phyloP scores from a whole-genome alignment of 1,284 basidiomycete genomes.

The Kwoniella shivajii region DNA sequence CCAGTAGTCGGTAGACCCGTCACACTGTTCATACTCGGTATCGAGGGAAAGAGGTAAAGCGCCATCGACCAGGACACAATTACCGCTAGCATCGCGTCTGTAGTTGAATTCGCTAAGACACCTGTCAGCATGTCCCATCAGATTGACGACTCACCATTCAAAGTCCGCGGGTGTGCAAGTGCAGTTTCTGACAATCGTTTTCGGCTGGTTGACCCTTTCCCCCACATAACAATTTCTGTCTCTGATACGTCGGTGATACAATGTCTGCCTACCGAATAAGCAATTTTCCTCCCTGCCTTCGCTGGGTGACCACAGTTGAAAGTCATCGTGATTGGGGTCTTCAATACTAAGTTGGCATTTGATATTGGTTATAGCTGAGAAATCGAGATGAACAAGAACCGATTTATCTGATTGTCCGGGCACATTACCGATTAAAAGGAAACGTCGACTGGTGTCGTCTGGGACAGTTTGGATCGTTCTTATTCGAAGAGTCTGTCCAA shows the following conservation, averaged over 20 bases:
- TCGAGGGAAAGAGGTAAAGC: constrained; percentile 61
- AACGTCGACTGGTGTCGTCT: constrained; percentile 84
- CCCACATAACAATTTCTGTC: constrained; percentile 81
- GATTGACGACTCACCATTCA: constrained; percentile 71
- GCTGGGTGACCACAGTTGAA: constrained; percentile 91
- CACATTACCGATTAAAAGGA: constrained; percentile 77
- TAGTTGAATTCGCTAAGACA: constrained; percentile 80
- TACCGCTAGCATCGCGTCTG: constrained; percentile 65
- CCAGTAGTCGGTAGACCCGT: constrained; percentile 69
- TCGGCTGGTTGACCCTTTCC: constrained; percentile 60
- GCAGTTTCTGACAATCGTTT: constrained; percentile 69
- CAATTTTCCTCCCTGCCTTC: constrained; percentile 75
- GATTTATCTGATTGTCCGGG: constrained; percentile 60
- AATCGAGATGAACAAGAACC: constrained; percentile 85
- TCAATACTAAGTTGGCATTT: constrained; percentile 70
- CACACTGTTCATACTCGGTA: constrained; percentile 64
- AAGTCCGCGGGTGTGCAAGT: constrained; percentile 74
- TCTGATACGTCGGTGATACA: constrained; percentile 84
- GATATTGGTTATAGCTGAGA: constrained; percentile 71
- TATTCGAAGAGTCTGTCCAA: constrained; percentile 77
- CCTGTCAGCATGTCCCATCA: background rate
- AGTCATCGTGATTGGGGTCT: constrained; percentile 80
- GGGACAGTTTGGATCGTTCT: constrained; percentile 83
- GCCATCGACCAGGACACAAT: constrained; percentile 74
- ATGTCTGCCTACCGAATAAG: constrained; percentile 82